These are phyloP conservation scores for Paxillus rubicundulus DNA, from an alignment of 768 basidiomycete species.

Conservation along the genomic window DNA sequence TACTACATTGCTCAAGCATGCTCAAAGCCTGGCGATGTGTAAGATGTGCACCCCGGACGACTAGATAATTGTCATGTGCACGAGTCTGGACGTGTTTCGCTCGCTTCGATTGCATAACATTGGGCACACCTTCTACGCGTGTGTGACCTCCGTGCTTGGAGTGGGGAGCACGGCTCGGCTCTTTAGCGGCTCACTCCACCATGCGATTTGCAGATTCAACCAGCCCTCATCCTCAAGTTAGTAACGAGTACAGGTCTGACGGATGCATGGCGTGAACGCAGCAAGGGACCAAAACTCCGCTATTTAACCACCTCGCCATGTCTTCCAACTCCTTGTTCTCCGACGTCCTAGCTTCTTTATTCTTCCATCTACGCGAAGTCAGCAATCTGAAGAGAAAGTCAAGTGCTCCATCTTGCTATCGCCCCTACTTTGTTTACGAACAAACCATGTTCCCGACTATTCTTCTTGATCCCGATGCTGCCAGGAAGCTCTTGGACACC, in stretches of 20 bases:
- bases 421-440: slow-evolving; percentile 45
- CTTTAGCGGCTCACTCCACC: slow-evolving; percentile 18
- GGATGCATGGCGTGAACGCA: slow-evolving; percentile 44
- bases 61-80: slow-evolving; percentile 7
- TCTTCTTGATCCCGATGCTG: slow-evolving; percentile 61
- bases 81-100: slow-evolving; percentile 1
- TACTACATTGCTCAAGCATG: slow-evolving; percentile 10
- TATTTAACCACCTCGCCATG: slow-evolving; percentile 31
- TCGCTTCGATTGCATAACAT: slow-evolving; percentile 17
- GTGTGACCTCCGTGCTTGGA: slow-evolving; percentile 24
- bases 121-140: slow-evolving; percentile 26
- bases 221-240: slow-evolving; percentile 34
- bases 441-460: slow-evolving; percentile 53
- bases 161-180: slow-evolving; percentile 26
- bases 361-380: slow-evolving; percentile 33
- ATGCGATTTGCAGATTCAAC: slow-evolving; percentile 24
- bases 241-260: slow-evolving; percentile 23
- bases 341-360: slow-evolving; percentile 35
- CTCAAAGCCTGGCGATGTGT: slow-evolving; percentile 16
- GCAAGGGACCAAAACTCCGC: slow-evolving; percentile 39
- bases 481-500: slow-evolving; percentile 49
- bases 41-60: slow-evolving; percentile 9
- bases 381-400: slow-evolving; percentile 26
- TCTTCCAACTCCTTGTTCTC: slow-evolving; percentile 39
- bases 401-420: slow-evolving; percentile 33